These are phyloP conservation scores for Orbilia ellipsospora DNA, from an alignment of 2,329 filamentous ascomycete species.

Conservation along the genomic window DNA sequence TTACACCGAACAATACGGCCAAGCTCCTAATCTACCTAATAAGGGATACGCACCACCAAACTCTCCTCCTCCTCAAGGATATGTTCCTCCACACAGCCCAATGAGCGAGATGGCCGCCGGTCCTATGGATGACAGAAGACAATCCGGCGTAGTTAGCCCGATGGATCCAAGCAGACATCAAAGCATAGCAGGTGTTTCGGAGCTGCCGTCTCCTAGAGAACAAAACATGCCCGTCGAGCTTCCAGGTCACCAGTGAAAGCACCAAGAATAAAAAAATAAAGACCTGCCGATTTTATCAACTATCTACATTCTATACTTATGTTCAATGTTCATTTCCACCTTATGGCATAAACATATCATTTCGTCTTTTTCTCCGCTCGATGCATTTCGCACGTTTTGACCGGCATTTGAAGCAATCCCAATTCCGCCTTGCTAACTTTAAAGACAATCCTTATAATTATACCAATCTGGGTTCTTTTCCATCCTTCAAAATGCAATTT, in stretches of 20 bases:
- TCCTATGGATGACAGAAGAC: constrained; percentile 34
- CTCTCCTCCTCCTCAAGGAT: constrained; percentile 27
- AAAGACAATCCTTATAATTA: neutral
- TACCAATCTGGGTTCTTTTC: neutral
- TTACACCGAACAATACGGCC: constrained; percentile 44
- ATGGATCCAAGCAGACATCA: neutral
- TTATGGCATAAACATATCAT: constrained; percentile 3
- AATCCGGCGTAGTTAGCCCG: constrained; percentile 26
- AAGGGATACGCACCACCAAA: constrained; percentile 37
- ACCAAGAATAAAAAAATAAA: constrained; percentile 15
- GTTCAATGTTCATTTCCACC: neutral
- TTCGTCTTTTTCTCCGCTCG: neutral
- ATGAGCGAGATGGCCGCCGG: constrained; percentile 46
- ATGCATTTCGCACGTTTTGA: neutral
- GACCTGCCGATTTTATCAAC: neutral
- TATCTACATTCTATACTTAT: neutral
- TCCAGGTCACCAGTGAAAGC: constrained; percentile 23
- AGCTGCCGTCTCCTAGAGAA: constrained; percentile 41
- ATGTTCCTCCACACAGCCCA: constrained; percentile 19
- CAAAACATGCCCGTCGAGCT: constrained; percentile 48
- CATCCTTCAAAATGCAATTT: neutral
- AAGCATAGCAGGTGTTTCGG: constrained; percentile 19
- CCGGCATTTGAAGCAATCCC: constrained; percentile 6
- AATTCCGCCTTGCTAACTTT: neutral
- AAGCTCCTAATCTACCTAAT: constrained; percentile 31